phyloP scores from a whole-genome alignment of 331 rosid genomes.

The Pyracantha coccinea region DNA sequence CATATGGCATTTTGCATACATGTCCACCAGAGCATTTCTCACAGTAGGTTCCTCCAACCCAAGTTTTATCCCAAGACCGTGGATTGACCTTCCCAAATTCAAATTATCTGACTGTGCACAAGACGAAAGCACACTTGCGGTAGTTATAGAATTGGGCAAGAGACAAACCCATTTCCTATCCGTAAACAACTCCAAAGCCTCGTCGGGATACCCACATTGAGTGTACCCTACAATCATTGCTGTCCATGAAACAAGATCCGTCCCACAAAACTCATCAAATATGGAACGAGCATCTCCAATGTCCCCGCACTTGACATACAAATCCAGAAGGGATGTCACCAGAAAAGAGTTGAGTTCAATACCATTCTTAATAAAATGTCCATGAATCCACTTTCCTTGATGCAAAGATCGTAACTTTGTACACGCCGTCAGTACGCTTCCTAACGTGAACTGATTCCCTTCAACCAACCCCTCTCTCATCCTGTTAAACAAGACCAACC shows the following conservation, averaged over 20 bases:
- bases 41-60: conserved; percentile 42
- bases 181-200: conserved; percentile 47
- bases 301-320: conserved; percentile 69
- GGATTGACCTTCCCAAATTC: conserved; percentile 48
- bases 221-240: conserved; percentile 86
- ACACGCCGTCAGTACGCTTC: conserved; percentile 53
- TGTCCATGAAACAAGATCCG: conserved; percentile 66
- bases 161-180: conserved; percentile 33
- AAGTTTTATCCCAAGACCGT: conserved; percentile 44
- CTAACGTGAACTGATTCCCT: conserved; percentile 52
- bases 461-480: conserved; percentile 60
- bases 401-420: conserved; percentile 48
- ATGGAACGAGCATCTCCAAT: conserved; percentile 53
- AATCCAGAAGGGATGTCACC: conserved; percentile 47
- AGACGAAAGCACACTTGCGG: conserved; percentile 65
- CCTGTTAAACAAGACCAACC: conserved; percentile 45
- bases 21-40: conserved; percentile 65
- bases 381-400: conserved; percentile 85
- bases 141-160: conserved; percentile 58
- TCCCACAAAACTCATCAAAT: conserved; percentile 37
- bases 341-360: conserved; percentile 29
- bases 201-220: conserved; percentile 44
- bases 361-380: conserved; percentile 50
- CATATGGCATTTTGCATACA: conserved; percentile 61
- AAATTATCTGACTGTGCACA: conserved; percentile 44